These are phyloP conservation scores for Taxawa tesnikishii DNA, from an alignment of 2,329 filamentous ascomycete species.

Conservation along the genomic window DNA sequence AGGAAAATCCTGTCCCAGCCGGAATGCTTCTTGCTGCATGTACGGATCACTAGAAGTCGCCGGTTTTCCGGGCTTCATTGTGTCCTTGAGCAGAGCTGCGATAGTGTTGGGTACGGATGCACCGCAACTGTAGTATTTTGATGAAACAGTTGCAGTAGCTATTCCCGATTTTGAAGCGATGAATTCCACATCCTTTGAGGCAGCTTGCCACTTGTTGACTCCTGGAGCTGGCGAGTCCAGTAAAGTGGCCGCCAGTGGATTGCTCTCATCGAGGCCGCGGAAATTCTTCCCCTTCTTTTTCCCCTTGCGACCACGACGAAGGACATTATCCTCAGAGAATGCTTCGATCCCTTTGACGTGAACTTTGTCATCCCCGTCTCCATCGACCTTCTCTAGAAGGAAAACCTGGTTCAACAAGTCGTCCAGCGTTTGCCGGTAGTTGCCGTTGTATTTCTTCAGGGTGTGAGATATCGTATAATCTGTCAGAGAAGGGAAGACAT, in stretches of 20 bases:
- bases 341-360: constrained; percentile 66
- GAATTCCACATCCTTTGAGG: constrained; percentile 44
- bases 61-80: constrained; percentile 27
- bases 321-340: constrained; percentile 51
- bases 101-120: constrained; percentile 46
- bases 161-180: constrained; percentile 41
- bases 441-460: constrained; percentile 54
- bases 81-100: constrained; percentile 36
- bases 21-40: constrained; percentile 36
- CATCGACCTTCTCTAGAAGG: constrained; percentile 54
- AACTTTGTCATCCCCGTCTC: constrained; percentile 28
- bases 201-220: constrained; percentile 46
- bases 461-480: constrained; percentile 53
- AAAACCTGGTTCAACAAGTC: constrained; percentile 69
- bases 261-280: constrained; percentile 16
- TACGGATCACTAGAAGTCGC: constrained; percentile 27
- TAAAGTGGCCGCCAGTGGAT: constrained; percentile 13
- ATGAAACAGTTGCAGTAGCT: constrained; percentile 35
- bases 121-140: constrained; percentile 46
- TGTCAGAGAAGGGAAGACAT: constrained; percentile 60
- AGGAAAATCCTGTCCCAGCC: constrained; percentile 44
- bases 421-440: constrained; percentile 61
- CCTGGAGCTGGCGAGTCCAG: constrained; percentile 12
- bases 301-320: constrained; percentile 29
- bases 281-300: constrained; percentile 29